Conservation (phyloP, 1,139 yeast genomes). For the Debaryomycetaceae sp. region DNA sequence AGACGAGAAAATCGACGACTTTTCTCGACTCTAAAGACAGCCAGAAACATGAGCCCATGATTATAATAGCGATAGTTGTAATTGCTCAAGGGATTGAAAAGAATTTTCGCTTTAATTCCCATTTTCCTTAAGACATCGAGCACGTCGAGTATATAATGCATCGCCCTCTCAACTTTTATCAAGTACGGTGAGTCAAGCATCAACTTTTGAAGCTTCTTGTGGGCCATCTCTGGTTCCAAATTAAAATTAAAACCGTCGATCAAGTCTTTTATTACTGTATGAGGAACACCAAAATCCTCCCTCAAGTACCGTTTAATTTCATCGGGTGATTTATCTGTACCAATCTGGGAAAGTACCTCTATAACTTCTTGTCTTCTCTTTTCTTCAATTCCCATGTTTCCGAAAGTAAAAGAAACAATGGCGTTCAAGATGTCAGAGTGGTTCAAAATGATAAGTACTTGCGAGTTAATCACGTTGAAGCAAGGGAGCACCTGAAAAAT, state of each 20-base stretch:
- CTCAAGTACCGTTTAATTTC: constrained; percentile 66
- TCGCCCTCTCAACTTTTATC: constrained; percentile 56
- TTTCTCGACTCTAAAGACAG: constrained; percentile 56
- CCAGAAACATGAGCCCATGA: constrained; percentile 86
- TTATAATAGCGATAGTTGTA: constrained; percentile 76
- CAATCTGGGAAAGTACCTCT: constrained; percentile 69
- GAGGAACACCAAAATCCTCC: constrained; percentile 69
- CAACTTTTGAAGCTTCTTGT: constrained; percentile 56
- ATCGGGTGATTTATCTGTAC: constrained; percentile 62
- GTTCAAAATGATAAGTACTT: constrained; percentile 60
- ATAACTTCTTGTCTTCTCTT: constrained; percentile 68
- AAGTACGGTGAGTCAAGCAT: constrained; percentile 75
- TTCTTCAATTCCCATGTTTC: constrained; percentile 61
- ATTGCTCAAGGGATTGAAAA: constrained; percentile 71
- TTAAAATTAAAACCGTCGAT: constrained; percentile 76
- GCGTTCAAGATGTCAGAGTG: constrained; percentile 78
- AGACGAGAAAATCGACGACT: constrained; percentile 43
- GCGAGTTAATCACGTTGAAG: constrained; percentile 45
- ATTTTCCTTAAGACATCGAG: constrained; percentile 51
- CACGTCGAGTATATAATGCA: constrained; percentile 58
- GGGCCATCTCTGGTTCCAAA: constrained; percentile 62
- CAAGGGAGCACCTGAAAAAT: constrained; percentile 63
- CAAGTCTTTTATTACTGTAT: constrained; percentile 74
- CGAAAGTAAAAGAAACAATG: constrained; percentile 60
- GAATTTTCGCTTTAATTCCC: constrained; percentile 37